phyloP scores from a whole-genome alignment of 1,284 basidiomycete species.

The Sanghuangporus sanghuang region DNA sequence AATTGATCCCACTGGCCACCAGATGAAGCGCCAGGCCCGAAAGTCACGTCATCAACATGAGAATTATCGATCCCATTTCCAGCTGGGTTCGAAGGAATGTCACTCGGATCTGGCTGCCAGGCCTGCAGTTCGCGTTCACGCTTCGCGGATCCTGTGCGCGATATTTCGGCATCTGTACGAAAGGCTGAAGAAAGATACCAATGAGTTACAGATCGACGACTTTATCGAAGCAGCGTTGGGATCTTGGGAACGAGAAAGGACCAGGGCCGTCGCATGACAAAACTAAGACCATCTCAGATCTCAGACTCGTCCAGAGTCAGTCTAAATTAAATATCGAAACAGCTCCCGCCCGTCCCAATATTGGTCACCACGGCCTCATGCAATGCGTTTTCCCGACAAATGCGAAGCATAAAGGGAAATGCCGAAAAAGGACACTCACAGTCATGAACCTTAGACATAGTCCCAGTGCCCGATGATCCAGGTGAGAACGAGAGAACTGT shows the following conservation, averaged over 20 bases:
- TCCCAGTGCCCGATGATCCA: slow-evolving; percentile 59
- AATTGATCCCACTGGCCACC: slow-evolving; percentile 90
- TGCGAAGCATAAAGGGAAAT: neutral
- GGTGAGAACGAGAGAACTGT: slow-evolving; percentile 70
- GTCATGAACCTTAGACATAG: slow-evolving; percentile 64
- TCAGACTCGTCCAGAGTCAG: neutral
- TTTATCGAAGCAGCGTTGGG: too few relatives aligned
- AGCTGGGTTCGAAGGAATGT: slow-evolving; percentile 4
- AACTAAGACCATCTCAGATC: neutral
- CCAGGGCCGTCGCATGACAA: neutral
- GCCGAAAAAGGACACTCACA: slow-evolving; percentile 11
- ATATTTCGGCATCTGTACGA: slow-evolving; percentile 87
- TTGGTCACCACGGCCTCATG: neutral
- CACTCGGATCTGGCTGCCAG: slow-evolving; percentile 50
- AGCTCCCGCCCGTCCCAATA: neutral
- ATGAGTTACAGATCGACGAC: neutral
- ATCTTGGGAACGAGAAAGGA: too few relatives aligned
- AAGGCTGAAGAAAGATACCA: slow-evolving; percentile 49
- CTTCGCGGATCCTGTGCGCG: slow-evolving; percentile 43
- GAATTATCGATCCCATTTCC: slow-evolving; percentile 22
- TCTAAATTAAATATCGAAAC: neutral
- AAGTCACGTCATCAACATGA: slow-evolving; percentile 60
- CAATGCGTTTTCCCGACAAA: neutral
- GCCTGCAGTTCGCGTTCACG: slow-evolving; percentile 82
- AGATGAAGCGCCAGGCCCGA: slow-evolving; percentile 45